phyloP scores from a whole-genome alignment of 1,139 yeast genomes.

The Saccharomyces hybrid region DNA sequence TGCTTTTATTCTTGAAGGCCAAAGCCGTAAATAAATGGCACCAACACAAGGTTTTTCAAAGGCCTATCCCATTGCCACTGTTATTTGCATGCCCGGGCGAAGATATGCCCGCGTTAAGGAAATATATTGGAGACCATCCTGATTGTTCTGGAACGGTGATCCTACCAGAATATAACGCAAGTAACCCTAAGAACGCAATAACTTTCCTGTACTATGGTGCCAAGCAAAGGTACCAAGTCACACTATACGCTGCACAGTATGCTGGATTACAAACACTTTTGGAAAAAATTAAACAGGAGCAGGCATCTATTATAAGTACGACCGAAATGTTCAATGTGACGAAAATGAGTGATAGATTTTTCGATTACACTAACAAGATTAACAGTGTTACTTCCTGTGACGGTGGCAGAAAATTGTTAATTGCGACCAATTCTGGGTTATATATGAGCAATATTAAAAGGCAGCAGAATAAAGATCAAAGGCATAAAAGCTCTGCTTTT shows the following conservation, averaged over 20 bases:
- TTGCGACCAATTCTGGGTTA: conserved; percentile 88
- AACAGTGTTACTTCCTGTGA: conserved; percentile 92
- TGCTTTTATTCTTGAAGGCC: conserved; percentile 74
- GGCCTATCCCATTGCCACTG: conserved; percentile 86
- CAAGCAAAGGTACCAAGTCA: conserved; percentile 58
- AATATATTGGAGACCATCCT: conserved; percentile 33
- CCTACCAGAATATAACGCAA: conserved; percentile 21
- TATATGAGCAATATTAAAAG: conserved; percentile 59
- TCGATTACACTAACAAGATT: conserved; percentile 64
- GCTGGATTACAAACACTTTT: conserved; percentile 74
- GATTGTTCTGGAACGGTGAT: conserved; percentile 39
- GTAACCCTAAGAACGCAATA: conserved; percentile 33
- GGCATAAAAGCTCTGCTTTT: conserved; percentile 39
- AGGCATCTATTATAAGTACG: conserved; percentile 58
- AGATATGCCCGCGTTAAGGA: conserved; percentile 60
- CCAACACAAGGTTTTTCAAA: conserved; percentile 81
- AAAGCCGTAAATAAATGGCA: conserved; percentile 86
- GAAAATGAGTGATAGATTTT: conserved; percentile 65
- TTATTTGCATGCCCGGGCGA: conserved; percentile 69
- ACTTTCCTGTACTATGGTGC: conserved; percentile 48
- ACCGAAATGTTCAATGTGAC: conserved; percentile 76
- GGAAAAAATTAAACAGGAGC: conserved; percentile 74
- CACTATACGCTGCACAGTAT: conserved; percentile 55
- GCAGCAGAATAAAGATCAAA: conserved; percentile 32
- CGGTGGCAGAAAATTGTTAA: conserved; percentile 83